Evolutionary conservation across 2,329 filamentous ascomycete species (phyloP).

Genomic region (Sphaerulina musiva): DNA sequence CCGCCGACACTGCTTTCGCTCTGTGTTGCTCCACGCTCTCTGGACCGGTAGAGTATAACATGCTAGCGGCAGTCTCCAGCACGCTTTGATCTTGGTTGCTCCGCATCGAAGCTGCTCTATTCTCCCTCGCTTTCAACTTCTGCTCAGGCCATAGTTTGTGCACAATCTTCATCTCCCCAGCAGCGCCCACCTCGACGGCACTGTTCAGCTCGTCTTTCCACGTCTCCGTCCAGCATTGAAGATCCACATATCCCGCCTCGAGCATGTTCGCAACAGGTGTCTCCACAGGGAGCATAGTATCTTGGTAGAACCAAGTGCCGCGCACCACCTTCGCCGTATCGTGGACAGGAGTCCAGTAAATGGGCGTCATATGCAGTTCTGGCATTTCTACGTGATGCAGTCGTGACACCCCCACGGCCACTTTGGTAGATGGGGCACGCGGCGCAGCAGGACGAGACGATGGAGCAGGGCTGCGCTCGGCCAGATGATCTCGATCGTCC

Average conservation of each 20-base stretch:
- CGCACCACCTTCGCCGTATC: slow-evolving; percentile 76
- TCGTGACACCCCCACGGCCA: slow-evolving; percentile 83
- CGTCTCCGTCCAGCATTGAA: slow-evolving; percentile 75
- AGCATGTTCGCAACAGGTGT: slow-evolving; percentile 81
- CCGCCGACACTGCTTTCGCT: slow-evolving; percentile 39
- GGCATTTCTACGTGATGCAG: slow-evolving; percentile 84
- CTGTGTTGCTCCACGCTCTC: slow-evolving; percentile 42
- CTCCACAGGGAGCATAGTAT: slow-evolving; percentile 87
- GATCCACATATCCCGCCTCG: slow-evolving; percentile 80
- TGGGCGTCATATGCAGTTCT: slow-evolving; percentile 76
- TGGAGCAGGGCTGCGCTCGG: slow-evolving; percentile 26
- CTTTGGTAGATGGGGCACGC: slow-evolving; percentile 46
- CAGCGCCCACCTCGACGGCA: slow-evolving; percentile 80
- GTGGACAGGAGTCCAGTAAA: slow-evolving; percentile 94
- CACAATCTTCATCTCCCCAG: slow-evolving; percentile 85
- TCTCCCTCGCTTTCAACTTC: slow-evolving; percentile 48
- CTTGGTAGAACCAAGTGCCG: slow-evolving; percentile 95
- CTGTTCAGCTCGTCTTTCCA: slow-evolving; percentile 88
- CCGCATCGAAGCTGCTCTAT: slow-evolving; percentile 34
- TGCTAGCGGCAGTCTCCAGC: slow-evolving; percentile 22
- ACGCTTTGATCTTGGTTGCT: slow-evolving; percentile 7
- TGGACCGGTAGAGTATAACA: slow-evolving; percentile 31
- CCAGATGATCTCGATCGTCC: slow-evolving; percentile 37
- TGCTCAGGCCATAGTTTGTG: slow-evolving; percentile 73
- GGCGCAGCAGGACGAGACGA: slow-evolving; percentile 28